These are phyloP conservation scores for Phialophora tarda DNA, from an alignment of 2,329 filamentous ascomycete species.

Conservation along the genomic window DNA sequence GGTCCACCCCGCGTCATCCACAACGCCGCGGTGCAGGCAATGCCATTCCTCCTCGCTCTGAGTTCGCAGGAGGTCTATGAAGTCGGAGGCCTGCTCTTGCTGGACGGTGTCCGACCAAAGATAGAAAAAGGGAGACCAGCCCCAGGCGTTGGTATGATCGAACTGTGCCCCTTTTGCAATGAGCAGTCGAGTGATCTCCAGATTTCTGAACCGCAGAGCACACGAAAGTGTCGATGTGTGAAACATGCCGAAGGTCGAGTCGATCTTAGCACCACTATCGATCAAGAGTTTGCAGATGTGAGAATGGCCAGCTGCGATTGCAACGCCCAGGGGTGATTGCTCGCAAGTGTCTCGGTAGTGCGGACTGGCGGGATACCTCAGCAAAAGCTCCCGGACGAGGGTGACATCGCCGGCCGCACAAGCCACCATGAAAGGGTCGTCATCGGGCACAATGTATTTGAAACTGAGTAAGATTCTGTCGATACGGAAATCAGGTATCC, in stretches of 20 bases:
- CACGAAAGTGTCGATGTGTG: slow-evolving; percentile 4
- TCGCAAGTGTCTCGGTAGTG: neutral
- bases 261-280: neutral
- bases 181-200: neutral
- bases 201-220: neutral
- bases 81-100: neutral
- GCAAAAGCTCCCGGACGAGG: neutral
- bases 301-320: neutral
- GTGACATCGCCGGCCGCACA: neutral
- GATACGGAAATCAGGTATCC: neutral
- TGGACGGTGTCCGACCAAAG: neutral
- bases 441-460: neutral
- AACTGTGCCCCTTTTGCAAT: slow-evolving; percentile 1
- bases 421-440: neutral
- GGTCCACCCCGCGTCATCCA: neutral
- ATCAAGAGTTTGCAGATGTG: slow-evolving; percentile 1
- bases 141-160: slow-evolving; percentile 6
- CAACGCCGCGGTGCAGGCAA: slow-evolving; percentile 5
- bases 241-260: slow-evolving; percentile 10
- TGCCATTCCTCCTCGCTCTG: neutral
- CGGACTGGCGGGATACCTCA: neutral
- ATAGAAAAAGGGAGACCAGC: slow-evolving; percentile 10
- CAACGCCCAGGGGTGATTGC: slow-evolving; percentile 1
- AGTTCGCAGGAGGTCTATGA: slow-evolving; percentile 8
- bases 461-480: neutral